Evolutionary conservation across 106 monocot genomes (phyloP), one percentile per base, ranked within the genome.

Genomic region (Gastrodia elata): DNA sequence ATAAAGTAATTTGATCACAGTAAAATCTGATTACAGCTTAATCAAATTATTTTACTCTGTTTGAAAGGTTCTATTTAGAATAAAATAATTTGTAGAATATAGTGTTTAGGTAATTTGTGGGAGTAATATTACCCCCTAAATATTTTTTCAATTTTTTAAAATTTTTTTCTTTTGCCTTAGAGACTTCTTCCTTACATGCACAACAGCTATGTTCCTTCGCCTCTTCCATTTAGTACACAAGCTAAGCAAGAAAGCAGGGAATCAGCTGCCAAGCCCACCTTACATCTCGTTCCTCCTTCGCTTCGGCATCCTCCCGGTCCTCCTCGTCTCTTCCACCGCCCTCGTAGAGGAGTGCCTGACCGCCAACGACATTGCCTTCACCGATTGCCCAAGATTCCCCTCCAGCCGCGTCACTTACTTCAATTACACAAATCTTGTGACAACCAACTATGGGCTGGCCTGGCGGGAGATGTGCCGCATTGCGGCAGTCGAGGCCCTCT

Each of bases 301-400:
- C 20, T 65, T 75, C 64, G 75, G 75, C 65, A 20, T 38, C 39
- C 75, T 28, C 65, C 75, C 41, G 5, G 41, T 65, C 44, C 64
- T 75, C 39, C 32, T 65, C 7, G 75, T 75, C 33, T 61, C 75
- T 20, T 65, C 75, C 18, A 33, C 65, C 65, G 38, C 38, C 11
- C 20, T 75, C 26, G 65, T 65, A 11, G 39, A 65, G 32, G 67
- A 76, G 16, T 76, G 76, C 68, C 42, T 76, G 48, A 68, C 76
- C 25, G 49, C 56, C 25, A 76, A 76, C 33, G 76, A 76, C 68
- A 34, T 46, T 24, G 35, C 68, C 35, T 76, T 76, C 40, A 43
- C 76, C 25, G 48, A 43, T 16, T 68, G 76, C 10, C 68, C 68
- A 15, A 58, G 37, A 9, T 11, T 70, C 4, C 70, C 70, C 40